Evolutionary conservation across 1,139 yeast species (phyloP).

Genomic region (Scheffersomyces parashehatae): DNA sequence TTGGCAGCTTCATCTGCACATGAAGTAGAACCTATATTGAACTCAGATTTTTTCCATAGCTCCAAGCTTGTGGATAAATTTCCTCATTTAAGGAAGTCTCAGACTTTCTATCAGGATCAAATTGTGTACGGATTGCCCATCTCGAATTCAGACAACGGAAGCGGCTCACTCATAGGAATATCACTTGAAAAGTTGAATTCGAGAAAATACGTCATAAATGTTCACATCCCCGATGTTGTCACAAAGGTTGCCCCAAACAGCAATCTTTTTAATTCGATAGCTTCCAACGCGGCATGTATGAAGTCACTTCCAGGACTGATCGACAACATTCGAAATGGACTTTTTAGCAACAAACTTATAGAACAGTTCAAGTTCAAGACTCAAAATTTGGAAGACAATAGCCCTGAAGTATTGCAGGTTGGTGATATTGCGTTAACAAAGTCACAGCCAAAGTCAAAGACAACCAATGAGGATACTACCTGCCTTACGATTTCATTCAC

Average conservation of each 20-base stretch:
- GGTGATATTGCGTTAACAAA: constrained; percentile 11
- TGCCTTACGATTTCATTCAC: constrained; percentile 41
- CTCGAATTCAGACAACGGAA: background rate
- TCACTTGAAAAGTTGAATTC: constrained; percentile 36
- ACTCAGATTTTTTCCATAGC: constrained; percentile 3
- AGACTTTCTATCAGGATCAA: constrained; percentile 28
- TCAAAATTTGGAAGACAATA: constrained; percentile 9
- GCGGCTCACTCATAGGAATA: constrained; percentile 18
- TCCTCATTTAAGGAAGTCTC: constrained; percentile 25
- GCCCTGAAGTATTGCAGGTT: constrained; percentile 11
- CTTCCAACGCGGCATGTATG: constrained; percentile 11
- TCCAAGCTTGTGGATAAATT: constrained; percentile 21
- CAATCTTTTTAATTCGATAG: constrained; percentile 19
- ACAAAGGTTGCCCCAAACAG: constrained; percentile 32
- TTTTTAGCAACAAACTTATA: constrained; percentile 12
- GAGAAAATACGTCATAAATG: constrained; percentile 30
- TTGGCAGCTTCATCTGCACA: constrained; percentile 19
- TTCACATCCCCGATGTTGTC: constrained; percentile 48
- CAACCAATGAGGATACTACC: constrained; percentile 10
- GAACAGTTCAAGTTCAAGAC: constrained; percentile 14
- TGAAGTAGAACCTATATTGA: constrained; percentile 15
- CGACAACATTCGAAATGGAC: constrained; percentile 8
- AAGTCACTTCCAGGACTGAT: constrained; percentile 9
- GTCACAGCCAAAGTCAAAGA: background rate
- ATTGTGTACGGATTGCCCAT: constrained; percentile 30